A percentile compares a stretch with the other conserved stretches of the same genome.
phyloP scores from a whole-genome alignment of 768 basidiomycete species.

The Russula foetens region DNA sequence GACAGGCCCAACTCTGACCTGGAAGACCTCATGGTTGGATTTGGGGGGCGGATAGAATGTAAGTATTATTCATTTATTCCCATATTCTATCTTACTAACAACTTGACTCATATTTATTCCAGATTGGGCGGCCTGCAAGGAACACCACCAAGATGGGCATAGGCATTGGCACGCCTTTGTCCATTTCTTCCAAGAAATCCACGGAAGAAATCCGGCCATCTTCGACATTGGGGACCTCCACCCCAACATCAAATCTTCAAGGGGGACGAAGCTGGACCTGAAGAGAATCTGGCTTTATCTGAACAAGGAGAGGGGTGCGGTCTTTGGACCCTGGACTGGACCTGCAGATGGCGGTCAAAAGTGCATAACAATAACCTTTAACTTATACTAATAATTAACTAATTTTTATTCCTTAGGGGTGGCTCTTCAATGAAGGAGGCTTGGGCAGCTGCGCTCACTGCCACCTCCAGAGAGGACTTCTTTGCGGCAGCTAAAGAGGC shows the following conservation, averaged over 20 bases:
- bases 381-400: too few relatives aligned
- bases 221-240: neutral
- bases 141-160: neutral
- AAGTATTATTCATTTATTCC: neutral
- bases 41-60: neutral
- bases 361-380: too few relatives aligned
- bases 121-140: neutral
- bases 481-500: neutral
- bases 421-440: too few relatives aligned
- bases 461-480: neutral
- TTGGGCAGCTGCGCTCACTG: too few relatives aligned
- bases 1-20: neutral
- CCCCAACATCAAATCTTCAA: neutral
- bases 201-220: neutral
- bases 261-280: neutral
- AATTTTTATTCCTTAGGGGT: too few relatives aligned
- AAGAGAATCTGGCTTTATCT: neutral
- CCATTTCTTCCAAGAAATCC: neutral
- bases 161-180: neutral
- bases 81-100: too few relatives aligned
- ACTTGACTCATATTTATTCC: neutral
- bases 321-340: neutral
- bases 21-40: neutral
- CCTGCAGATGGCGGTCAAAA: too few relatives aligned
- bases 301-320: neutral